Conservation (phyloP, 2,329 filamentous ascomycete genomes). For the Trichocomaceae sp. region DNA sequence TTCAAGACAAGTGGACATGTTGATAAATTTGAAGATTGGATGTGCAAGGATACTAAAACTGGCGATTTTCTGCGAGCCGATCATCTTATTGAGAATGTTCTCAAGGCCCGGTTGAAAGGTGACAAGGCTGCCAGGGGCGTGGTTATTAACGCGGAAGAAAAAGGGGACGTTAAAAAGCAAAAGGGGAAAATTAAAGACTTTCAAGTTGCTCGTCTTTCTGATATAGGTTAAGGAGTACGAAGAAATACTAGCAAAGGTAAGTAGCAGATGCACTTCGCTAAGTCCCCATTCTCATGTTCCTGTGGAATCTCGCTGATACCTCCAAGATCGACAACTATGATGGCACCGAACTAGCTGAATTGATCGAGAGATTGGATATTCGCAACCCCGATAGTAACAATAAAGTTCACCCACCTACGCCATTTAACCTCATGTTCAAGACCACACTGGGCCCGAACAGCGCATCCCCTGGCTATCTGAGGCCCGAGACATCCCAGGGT, state of each 20-base stretch:
- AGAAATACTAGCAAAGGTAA: constrained; percentile 67
- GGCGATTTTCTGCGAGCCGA: constrained; percentile 94
- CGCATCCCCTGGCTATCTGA: constrained; percentile 68
- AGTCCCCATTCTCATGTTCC: background rate
- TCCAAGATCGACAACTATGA: constrained; percentile 79
- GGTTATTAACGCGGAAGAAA: constrained; percentile 44
- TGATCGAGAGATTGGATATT: constrained; percentile 88
- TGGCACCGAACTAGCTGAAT: constrained; percentile 72
- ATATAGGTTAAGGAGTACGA: constrained; percentile 86
- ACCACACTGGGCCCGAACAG: constrained; percentile 81
- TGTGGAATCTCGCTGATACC: background rate
- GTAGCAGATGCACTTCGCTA: background rate
- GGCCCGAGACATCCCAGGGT: constrained; percentile 82
- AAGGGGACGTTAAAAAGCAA: constrained; percentile 68
- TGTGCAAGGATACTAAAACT: constrained; percentile 97
- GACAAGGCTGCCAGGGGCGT: constrained; percentile 81
- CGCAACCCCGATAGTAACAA: constrained; percentile 75
- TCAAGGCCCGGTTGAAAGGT: constrained; percentile 78
- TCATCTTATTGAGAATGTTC: constrained; percentile 89
- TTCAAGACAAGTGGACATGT: constrained; percentile 95
- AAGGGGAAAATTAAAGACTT: constrained; percentile 70
- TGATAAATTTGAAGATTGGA: constrained; percentile 97
- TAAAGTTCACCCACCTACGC: constrained; percentile 71
- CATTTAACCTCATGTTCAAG: constrained; percentile 92
- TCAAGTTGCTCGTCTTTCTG: constrained; percentile 76